Evolutionary conservation across 768 basidiomycete genomes (phyloP).

Genomic region (Daedalea quercina): DNA sequence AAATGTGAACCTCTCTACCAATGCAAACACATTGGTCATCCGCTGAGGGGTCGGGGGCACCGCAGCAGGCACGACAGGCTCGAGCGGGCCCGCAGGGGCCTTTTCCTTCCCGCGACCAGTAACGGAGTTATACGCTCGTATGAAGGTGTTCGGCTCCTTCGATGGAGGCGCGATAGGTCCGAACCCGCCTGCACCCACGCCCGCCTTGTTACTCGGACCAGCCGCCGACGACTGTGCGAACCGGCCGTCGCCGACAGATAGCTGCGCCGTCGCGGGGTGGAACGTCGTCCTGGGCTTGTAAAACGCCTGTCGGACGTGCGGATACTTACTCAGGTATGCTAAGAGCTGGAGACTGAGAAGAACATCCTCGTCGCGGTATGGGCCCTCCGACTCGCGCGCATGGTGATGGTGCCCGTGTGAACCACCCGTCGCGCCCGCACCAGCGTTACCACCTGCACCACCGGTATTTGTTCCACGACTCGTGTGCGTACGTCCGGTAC

Average conservation of each 20-base stretch:
- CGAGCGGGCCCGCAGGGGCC: not conserved
- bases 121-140: slow-evolving; percentile 38
- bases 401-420: slow-evolving; percentile 28
- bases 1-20: slow-evolving; percentile 96
- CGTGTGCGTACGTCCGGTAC: slow-evolving; percentile 8
- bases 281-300: slow-evolving; percentile 84
- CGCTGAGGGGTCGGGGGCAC: slow-evolving; percentile 30
- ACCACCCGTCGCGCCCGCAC: slow-evolving; percentile 16
- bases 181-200: not conserved
- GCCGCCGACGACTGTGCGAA: slow-evolving; percentile 8
- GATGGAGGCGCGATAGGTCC: slow-evolving; percentile 7
- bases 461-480: slow-evolving; percentile 12
- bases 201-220: slow-evolving; percentile 19
- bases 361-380: slow-evolving; percentile 93
- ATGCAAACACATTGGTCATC: slow-evolving; percentile 89
- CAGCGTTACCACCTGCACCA: slow-evolving; percentile 6
- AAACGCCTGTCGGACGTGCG: slow-evolving; percentile 93
- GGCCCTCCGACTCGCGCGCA: slow-evolving; percentile 42
- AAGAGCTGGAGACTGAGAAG: slow-evolving; percentile 85
- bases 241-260: slow-evolving; percentile 3
- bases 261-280: slow-evolving; percentile 58
- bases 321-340: slow-evolving; percentile 96
- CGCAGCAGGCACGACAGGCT: too few relatives aligned
- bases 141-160: slow-evolving; percentile 35
- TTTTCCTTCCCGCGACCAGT: slow-evolving; percentile 44